A percentile compares a stretch with the other conserved stretches of the same genome.
Conservation (phyloP, 2,329 filamentous ascomycete genomes). For the Aspergillus tamarii region DNA sequence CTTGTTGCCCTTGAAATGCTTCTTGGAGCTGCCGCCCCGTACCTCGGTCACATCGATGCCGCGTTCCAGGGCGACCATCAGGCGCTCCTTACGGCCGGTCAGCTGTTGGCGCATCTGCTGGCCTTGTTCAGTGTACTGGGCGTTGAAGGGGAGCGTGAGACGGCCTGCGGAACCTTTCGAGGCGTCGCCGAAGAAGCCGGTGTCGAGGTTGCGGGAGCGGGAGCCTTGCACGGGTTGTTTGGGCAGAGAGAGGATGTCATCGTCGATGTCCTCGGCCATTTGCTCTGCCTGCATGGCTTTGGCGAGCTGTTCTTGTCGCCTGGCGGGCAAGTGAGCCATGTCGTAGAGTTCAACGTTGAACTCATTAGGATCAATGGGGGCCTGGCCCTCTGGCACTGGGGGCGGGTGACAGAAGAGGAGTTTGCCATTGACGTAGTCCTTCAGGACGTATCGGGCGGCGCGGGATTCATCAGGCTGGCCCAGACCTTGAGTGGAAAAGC, state of each 20-base stretch:
- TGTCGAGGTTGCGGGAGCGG: constrained; percentile 80
- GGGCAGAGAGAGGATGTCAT: constrained; percentile 21
- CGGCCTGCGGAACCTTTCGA: constrained; percentile 64
- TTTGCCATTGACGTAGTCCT: constrained; percentile 97
- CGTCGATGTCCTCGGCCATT: constrained; percentile 22
- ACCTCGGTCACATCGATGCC: constrained; percentile 82
- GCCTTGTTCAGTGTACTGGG: constrained; percentile 86
- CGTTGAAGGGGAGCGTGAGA: constrained; percentile 79
- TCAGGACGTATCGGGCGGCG: constrained; percentile 85
- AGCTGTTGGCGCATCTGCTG: constrained; percentile 71
- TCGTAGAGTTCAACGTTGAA: constrained; percentile 95
- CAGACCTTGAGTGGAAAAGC: constrained; percentile 85
- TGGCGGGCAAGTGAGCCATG: constrained; percentile 76
- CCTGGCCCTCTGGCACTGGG: constrained; percentile 51
- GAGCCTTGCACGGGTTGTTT: constrained; percentile 60
- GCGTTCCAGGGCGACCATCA: constrained; percentile 80
- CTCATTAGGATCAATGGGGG: constrained; percentile 65
- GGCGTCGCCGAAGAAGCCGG: constrained; percentile 79
- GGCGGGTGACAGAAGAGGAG: constrained; percentile 90
- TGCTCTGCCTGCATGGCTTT: constrained; percentile 48
- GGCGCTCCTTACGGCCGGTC: constrained; percentile 77
- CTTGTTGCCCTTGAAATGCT: constrained; percentile 64
- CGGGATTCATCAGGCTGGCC: constrained; percentile 93
- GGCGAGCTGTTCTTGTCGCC: constrained; percentile 66
- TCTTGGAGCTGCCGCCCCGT: constrained; percentile 68